These are phyloP conservation scores for Kandelia obovata DNA, from an alignment of 345 rosid species.

Conservation along the genomic window DNA sequence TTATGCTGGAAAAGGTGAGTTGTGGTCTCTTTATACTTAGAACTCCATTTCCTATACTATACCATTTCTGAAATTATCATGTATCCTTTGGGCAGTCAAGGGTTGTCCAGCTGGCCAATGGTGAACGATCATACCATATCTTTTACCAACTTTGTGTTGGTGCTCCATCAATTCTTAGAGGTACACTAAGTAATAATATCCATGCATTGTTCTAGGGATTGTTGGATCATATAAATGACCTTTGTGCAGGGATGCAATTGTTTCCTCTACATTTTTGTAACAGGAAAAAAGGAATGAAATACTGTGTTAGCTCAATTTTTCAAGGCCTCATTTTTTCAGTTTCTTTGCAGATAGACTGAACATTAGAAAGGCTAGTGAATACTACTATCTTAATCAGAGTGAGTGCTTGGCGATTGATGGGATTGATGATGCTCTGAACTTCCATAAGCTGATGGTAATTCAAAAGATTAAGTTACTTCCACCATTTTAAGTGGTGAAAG, in stretches of 20 bases:
- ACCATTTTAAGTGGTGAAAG: conserved; percentile 6
- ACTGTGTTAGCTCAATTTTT: neutral
- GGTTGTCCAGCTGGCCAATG: conserved; percentile 78
- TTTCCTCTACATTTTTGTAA: neutral
- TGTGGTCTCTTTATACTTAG: conserved; percentile 21
- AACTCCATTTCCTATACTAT: conserved; percentile 14
- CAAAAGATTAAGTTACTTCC: conserved; percentile 6
- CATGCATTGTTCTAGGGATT: conserved; percentile 5
- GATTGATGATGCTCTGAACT: conserved; percentile 70
- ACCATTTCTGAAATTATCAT: conserved; percentile 32
- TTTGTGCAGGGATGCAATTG: neutral
- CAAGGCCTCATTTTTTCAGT: neutral
- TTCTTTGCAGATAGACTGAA: conserved; percentile 64
- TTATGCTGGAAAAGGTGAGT: conserved; percentile 88
- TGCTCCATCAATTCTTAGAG: conserved; percentile 78
- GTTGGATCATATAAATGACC: conserved; percentile 9
- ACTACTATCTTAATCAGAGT: conserved; percentile 85
- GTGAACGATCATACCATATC: conserved; percentile 91
- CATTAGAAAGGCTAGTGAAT: conserved; percentile 71
- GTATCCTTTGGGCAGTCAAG: conserved; percentile 68
- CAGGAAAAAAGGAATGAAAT: neutral
- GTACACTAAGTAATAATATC: conserved; percentile 33
- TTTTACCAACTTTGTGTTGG: conserved; percentile 96
- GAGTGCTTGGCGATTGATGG: conserved; percentile 68
- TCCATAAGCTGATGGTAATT: conserved; percentile 68